A percentile compares a stretch with the other conserved stretches of the same genome.
Conservation (phyloP, 257 asterid genomes). For the Solanum chmielewskii region DNA sequence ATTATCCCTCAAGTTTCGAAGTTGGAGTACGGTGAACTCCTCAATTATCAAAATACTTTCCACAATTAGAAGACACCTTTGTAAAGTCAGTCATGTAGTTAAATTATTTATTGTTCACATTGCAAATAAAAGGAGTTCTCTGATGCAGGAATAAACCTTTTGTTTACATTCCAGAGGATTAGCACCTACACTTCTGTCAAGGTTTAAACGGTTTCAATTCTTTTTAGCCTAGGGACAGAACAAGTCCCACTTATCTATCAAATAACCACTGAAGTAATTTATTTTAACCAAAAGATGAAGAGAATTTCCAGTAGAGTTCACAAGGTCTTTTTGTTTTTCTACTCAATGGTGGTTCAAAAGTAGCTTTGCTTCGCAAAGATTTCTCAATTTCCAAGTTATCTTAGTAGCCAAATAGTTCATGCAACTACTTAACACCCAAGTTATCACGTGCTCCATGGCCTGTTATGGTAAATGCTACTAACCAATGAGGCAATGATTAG, state of each 20-base stretch:
- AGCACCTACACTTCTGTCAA: background rate
- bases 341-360: background rate
- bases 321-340: background rate
- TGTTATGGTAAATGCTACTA: background rate
- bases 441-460: background rate
- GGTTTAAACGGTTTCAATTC: background rate
- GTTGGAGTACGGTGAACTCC: background rate
- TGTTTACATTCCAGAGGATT: background rate
- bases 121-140: background rate
- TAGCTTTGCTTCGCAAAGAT: background rate
- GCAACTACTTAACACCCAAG: background rate
- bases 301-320: background rate
- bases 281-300: background rate
- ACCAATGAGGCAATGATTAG: background rate
- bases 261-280: background rate
- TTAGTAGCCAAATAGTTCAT: background rate
- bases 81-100: background rate
- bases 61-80: background rate
- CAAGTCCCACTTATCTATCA: background rate
- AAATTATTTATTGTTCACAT: background rate
- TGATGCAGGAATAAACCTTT: background rate
- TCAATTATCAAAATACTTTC: background rate
- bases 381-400: background rate
- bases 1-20: background rate
- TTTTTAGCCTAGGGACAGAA: background rate